Base-by-base conservation (phyloP, 768 basidiomycete genomes). In the Scleroderma citrinum region DNA sequence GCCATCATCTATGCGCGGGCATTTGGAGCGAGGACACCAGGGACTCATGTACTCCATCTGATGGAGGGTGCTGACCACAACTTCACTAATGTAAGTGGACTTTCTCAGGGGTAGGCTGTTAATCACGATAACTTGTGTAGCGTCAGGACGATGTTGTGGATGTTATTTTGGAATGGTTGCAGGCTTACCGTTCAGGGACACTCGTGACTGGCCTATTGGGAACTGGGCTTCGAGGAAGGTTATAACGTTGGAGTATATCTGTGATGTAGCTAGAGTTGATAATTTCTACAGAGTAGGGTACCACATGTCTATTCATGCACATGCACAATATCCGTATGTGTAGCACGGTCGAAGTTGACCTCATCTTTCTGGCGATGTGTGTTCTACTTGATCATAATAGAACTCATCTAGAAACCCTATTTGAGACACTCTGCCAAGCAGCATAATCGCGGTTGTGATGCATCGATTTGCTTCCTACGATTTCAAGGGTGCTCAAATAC, bases 41-140 rank as follows among this genome's bases (percentile, higher is more conserved):
- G 87, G 41, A 87, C 85, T 7, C 85, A 89, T 60, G 82, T 72
- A 16, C 69, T 91, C 21, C 76, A 83, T 59, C 69, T 85, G 21
- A 67, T 88, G 34, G 89, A 91, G 62, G 76, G 75, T 38, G 85
- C 83, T 7, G 87, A 89, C 67, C 89, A 91, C 60, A 91, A 90
- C 65, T 85, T 83, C 57, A 81, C 78, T 20, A 80, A 82, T 20
- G 76, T 77, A 50, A 37, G 73, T 49, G 21, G 14, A 6, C 29
- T 21, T 23, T 45, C 30, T 7, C 44, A 34, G 20, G 13, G 21
- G n/a, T 40, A 8, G 24, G 23, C 40, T 14, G 21, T 24, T n/a
- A n/a, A n/a, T 45, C 16, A 32, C 47, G 30, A 44, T 26, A 47
- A 30, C 56, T n/a, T 54, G 23, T 44, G 5, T 52, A 78, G 77